These are phyloP conservation scores for Sphaerostilbella broomeana DNA, from an alignment of 2,329 filamentous ascomycete genomes.

Conservation along the genomic window DNA sequence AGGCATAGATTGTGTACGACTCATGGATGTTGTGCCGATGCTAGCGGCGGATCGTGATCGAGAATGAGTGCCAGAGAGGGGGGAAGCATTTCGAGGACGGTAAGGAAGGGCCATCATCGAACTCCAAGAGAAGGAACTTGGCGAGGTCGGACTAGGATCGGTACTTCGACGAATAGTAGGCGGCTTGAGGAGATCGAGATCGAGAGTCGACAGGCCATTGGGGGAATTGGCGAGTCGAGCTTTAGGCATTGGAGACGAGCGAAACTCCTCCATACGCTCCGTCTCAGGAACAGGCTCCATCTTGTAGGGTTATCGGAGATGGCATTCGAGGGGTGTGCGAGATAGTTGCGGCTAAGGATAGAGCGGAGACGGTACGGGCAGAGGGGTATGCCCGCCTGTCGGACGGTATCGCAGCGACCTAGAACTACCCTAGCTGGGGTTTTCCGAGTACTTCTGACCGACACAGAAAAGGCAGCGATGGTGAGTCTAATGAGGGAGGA, in stretches of 20 bases:
- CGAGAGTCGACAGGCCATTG: conserved; percentile 31
- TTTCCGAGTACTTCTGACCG: too few species aligned
- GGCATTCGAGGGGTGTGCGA: conserved; percentile 6
- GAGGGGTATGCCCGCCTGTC: too few species aligned
- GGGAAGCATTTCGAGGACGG: conserved; percentile 56
- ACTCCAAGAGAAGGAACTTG: conserved; percentile 44
- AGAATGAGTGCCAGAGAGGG: conserved; percentile 49
- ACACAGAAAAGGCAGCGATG: too few species aligned
- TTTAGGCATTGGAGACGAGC: conserved; percentile 48
- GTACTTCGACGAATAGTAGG: conserved; percentile 50
- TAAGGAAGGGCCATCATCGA: conserved; percentile 42
- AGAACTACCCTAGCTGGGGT: too few species aligned
- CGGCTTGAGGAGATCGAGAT: conserved; percentile 44
- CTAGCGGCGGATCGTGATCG: conserved; percentile 53
- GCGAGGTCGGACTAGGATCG: conserved; percentile 49
- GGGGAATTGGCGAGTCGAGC: conserved; percentile 44
- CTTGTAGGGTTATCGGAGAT: conserved; percentile 16
- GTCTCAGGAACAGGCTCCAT: conserved; percentile 66
- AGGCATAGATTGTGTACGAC: conserved; percentile 58
- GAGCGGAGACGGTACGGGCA: not conserved
- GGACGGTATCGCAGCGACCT: too few species aligned
- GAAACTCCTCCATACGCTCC: conserved; percentile 61
- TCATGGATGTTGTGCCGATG: conserved; percentile 47
- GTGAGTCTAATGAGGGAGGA: too few species aligned
- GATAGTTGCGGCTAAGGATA: not conserved